These are phyloP conservation scores for Uncinocarpus reesii DNA, from an alignment of 2,329 filamentous ascomycete genomes.

Conservation along the genomic window DNA sequence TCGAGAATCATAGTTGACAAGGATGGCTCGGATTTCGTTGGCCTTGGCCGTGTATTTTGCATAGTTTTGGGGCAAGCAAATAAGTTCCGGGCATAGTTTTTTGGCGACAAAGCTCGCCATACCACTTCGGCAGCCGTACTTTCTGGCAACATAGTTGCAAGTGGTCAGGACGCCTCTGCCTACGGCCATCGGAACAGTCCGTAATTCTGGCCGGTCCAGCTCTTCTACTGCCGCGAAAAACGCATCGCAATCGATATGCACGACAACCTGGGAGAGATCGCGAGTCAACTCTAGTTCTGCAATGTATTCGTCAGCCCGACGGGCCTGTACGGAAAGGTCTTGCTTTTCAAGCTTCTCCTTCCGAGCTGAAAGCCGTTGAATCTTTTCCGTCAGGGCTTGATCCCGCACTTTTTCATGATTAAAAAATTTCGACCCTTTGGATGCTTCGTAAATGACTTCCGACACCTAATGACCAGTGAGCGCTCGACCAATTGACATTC, in stretches of 20 bases:
- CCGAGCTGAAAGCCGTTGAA: constrained; percentile 63
- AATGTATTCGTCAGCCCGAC: constrained; percentile 71
- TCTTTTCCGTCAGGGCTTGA: constrained; percentile 72
- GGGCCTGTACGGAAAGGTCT: constrained; percentile 62
- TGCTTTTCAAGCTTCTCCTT: constrained; percentile 65
- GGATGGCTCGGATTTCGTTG: constrained; percentile 68
- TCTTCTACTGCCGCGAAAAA: constrained; percentile 95
- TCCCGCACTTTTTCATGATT: constrained; percentile 78
- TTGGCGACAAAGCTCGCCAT: constrained; percentile 96
- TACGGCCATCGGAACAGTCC: constrained; percentile 80
- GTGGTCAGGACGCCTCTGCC: constrained; percentile 62
- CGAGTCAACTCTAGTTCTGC: constrained; percentile 65
- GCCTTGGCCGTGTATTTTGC: constrained; percentile 87
- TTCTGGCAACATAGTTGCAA: constrained; percentile 80
- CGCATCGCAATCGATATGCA: constrained; percentile 94
- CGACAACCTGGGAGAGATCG: constrained; percentile 72
- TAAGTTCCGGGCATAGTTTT: constrained; percentile 79
- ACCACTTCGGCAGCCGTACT: constrained; percentile 81
- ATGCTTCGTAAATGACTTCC: constrained; percentile 93
- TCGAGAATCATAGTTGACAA: constrained; percentile 76
- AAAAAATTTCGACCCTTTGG: constrained; percentile 94
- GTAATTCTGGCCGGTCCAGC: constrained; percentile 71
- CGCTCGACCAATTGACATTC: not conserved
- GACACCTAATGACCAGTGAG: constrained; percentile 53
- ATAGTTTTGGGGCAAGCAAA: constrained; percentile 76